phyloP scores from a whole-genome alignment of 345 rosid genomes.

The Nasturtium officinale region DNA sequence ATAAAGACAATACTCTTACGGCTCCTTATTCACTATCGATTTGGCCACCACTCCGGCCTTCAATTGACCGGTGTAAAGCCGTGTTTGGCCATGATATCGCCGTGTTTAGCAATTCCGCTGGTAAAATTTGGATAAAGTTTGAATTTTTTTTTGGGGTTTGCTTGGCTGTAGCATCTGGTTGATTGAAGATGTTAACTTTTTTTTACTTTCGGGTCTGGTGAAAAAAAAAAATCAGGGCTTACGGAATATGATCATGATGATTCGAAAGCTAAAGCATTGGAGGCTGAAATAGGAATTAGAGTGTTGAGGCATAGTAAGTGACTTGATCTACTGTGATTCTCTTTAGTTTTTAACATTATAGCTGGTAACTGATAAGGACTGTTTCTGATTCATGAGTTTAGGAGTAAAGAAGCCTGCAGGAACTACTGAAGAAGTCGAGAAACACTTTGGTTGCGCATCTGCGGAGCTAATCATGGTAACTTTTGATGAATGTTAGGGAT shows the following conservation, averaged over 20 bases:
- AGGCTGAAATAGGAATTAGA: constrained; percentile 81
- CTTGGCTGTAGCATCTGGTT: not conserved
- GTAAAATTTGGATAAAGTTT: constrained; percentile 47
- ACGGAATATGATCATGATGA: constrained; percentile 85
- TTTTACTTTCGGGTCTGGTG: constrained; percentile 26
- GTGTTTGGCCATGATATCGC: constrained; percentile 84
- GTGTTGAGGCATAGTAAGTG: constrained; percentile 87
- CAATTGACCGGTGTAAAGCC: constrained; percentile 75
- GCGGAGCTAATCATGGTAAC: constrained; percentile 84
- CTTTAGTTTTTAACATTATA: not conserved
- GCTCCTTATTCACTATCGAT: constrained; percentile 81
- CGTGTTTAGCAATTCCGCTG: constrained; percentile 93
- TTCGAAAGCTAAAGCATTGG: constrained; percentile 80
- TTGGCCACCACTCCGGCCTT: constrained; percentile 66
- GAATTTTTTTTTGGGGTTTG: not conserved
- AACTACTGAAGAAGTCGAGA: constrained; percentile 87
- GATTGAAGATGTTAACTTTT: constrained; percentile 10
- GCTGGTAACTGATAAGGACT: not conserved
- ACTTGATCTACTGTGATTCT: constrained; percentile 11
- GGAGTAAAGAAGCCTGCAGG: constrained; percentile 97
- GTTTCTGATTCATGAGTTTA: constrained; percentile 22
- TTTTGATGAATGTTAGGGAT: constrained; percentile 16
- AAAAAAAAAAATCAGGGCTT: constrained; percentile 54
- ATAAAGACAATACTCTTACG: constrained; percentile 93
- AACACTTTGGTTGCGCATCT: constrained; percentile 85